A percentile compares a stretch with the other conserved stretches of the same genome.
phyloP scores from a whole-genome alignment of 495 filamentous ascomycete species.

The Pseudoneurospora amorphoporcata region DNA sequence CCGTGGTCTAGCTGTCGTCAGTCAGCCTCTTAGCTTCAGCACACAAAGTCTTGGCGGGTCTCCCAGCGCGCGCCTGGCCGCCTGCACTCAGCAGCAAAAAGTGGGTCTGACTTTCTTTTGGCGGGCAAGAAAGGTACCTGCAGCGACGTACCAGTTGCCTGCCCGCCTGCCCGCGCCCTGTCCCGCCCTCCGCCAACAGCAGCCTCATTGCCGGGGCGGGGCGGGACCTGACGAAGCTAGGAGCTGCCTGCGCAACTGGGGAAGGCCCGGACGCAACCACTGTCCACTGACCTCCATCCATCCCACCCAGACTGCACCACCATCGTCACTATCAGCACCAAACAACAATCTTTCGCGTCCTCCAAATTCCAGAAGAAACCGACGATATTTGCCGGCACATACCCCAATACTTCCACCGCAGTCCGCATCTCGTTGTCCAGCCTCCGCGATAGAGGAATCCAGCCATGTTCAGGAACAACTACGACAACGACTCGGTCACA shows the following conservation, averaged over 20 bases:
- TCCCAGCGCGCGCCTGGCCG: background rate
- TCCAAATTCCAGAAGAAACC: background rate
- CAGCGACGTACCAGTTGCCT: slow-evolving; percentile 2
- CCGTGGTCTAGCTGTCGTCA: slow-evolving; percentile 12
- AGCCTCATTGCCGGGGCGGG: background rate
- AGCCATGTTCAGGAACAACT: slow-evolving; percentile 97
- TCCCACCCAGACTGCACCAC: slow-evolving; percentile 1
- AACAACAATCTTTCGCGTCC: background rate
- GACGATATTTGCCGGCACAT: background rate
- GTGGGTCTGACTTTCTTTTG: slow-evolving; percentile 5
- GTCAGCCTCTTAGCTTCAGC: slow-evolving; percentile 3
- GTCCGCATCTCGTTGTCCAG: background rate
- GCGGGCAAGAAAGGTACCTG: slow-evolving; percentile 10
- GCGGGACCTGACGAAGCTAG: slow-evolving; percentile 23
- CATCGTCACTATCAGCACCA: background rate
- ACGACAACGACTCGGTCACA: slow-evolving; percentile 99
- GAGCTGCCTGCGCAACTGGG: slow-evolving; percentile 19
- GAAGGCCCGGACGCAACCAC: background rate
- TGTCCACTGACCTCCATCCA: background rate
- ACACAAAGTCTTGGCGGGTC: slow-evolving; percentile 14
- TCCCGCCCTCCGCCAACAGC: background rate
- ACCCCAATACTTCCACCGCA: background rate
- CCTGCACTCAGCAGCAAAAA: background rate
- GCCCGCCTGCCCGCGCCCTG: slow-evolving; percentile 4
- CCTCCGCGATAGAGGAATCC: background rate